phyloP scores from a whole-genome alignment of 768 basidiomycete genomes.

The Serendipita sp. region DNA sequence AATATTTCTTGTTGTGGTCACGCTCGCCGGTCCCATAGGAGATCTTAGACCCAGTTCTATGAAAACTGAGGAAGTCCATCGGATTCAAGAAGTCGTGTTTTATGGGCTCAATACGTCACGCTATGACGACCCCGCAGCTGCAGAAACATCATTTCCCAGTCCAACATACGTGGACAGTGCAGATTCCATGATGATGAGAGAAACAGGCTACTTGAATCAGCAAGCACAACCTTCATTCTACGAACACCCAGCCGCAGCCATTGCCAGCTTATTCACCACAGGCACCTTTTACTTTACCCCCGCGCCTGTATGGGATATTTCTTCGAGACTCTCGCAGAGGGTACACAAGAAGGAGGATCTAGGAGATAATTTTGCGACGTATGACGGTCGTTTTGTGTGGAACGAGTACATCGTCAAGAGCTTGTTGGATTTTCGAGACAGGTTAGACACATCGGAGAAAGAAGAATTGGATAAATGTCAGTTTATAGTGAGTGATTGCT shows the following conservation, averaged over 20 bases:
- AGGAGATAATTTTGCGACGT: slow-evolving; percentile 36
- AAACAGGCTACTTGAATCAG: slow-evolving; percentile 29
- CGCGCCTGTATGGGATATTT: slow-evolving; percentile 76
- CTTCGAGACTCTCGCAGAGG: slow-evolving; percentile 60
- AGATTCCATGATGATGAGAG: slow-evolving; percentile 26
- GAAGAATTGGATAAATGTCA: slow-evolving; percentile 66
- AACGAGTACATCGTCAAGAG: slow-evolving; percentile 82
- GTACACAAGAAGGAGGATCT: slow-evolving; percentile 30
- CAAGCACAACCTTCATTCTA: slow-evolving; percentile 32
- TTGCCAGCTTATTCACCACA: slow-evolving; percentile 79
- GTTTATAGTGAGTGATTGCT: slow-evolving; percentile 47
- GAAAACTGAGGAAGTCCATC: slow-evolving; percentile 49
- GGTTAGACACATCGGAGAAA: slow-evolving; percentile 51
- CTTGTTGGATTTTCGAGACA: slow-evolving; percentile 72
- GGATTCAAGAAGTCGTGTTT: slow-evolving; percentile 80
- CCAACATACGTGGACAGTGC: slow-evolving; percentile 28
- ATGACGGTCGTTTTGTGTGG: slow-evolving; percentile 85
- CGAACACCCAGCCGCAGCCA: slow-evolving; percentile 80
- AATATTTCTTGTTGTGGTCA: slow-evolving; percentile 71
- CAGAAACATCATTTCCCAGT: slow-evolving; percentile 35
- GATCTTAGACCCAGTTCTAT: slow-evolving; percentile 44
- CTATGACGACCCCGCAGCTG: slow-evolving; percentile 61
- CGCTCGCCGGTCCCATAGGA: slow-evolving; percentile 58
- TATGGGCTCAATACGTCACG: slow-evolving; percentile 66
- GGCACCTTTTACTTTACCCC: slow-evolving; percentile 88